Evolutionary conservation across 768 basidiomycete species (phyloP), one percentile per base, ranked within the genome.

Genomic region (Grammothele lineata): DNA sequence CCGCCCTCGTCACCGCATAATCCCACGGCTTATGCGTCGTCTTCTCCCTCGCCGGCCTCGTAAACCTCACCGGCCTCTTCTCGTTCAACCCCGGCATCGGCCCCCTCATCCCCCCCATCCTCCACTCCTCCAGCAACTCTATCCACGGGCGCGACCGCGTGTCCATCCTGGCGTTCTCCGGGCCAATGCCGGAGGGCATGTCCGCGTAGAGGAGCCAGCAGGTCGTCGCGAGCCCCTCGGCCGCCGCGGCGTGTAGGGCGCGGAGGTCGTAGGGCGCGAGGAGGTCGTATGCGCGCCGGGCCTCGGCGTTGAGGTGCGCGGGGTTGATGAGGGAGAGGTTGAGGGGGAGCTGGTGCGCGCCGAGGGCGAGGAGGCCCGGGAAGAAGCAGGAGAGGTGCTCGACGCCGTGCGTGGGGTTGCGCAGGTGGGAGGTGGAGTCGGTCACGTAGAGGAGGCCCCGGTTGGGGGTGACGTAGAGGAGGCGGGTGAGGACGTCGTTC

Each of bases 361-460:
- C 87, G 3, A 90, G 71, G 4, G 87, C 85, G 40, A 90, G 70
- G 14, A 88, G 66, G 14, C 87, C 87, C 0, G 86, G 85, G 39
- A 87, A 71, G 68, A 88, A 90, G 63, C 87, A 88, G 10, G 86
- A 80, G 22, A 90, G 66, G 57, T 90, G 87, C 51, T 89, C 87
- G 44, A 87, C 78, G 18, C 61, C 57, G 54, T 83, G 77, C 9
- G 73, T 68, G 19, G 76, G 70, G 14, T 56, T 50, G 22, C 62
- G 66, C 9, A 54, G 54, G 10, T 66, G 47, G 33, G 62, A 58
- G 24, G 47, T 46, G 15, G 66, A 62, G 57, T 84, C 83, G 8
- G 84, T 85, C 9, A 84, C 80, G 48, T 87, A 89, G 33, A 88
- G 72, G 4, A 90, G 69, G 24, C 77, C 66, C 15, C 87, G 78